Percentiles rank a stretch among this genome's conserved stretches.
Evolutionary conservation across 495 filamentous ascomycete genomes (phyloP).

Genomic region (Penicillium desertorum): DNA sequence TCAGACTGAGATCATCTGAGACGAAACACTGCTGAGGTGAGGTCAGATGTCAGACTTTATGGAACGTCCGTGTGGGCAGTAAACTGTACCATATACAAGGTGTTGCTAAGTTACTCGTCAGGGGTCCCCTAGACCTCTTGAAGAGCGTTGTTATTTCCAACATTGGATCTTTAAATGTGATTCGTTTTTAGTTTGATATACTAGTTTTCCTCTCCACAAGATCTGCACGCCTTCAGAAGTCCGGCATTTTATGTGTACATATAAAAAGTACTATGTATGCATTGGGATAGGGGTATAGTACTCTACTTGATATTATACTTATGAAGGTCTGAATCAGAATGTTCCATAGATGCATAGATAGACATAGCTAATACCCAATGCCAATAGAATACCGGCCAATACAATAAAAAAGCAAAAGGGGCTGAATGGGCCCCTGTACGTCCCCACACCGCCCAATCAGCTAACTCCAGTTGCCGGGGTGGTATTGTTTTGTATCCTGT

Average conservation of each 20-base stretch:
- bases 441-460: constrained; percentile 12
- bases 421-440: constrained; percentile 1
- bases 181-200: constrained; percentile 2
- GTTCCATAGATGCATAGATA: neutral
- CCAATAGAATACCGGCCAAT: neutral
- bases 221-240: constrained; percentile 10
- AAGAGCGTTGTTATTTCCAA: neutral
- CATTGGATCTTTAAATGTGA: neutral
- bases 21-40: constrained; percentile 3
- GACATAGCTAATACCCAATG: neutral
- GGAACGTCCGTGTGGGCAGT: neutral
- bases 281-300: neutral
- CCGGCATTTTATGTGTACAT: neutral
- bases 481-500: constrained; percentile 8
- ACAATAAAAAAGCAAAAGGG: constrained; percentile 12
- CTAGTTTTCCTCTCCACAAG: constrained; percentile 12
- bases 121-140: neutral
- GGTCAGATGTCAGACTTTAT: constrained; percentile 4
- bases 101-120: neutral
- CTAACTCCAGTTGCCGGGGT: neutral
- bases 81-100: neutral
- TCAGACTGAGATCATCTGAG: constrained; percentile 3
- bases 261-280: neutral
- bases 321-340: neutral
- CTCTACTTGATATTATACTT: too few relatives aligned